Conservation (phyloP, 2,329 filamentous ascomycete genomes). For the Diaporthe capsici region DNA sequence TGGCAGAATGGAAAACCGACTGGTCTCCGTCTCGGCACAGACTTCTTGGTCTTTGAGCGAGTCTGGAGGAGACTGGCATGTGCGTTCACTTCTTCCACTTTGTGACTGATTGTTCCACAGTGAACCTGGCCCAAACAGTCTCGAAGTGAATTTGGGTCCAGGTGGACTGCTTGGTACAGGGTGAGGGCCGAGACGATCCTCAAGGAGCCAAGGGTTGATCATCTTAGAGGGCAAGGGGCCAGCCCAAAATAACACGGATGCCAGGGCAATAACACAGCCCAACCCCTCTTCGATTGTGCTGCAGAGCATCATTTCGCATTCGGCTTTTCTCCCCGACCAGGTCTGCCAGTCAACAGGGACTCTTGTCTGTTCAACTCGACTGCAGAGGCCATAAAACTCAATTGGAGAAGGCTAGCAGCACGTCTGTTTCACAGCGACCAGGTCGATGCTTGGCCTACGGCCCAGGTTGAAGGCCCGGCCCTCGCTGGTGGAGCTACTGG, state of each 20-base stretch:
- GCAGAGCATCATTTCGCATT: conserved; percentile 15
- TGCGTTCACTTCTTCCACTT: too few relatives aligned
- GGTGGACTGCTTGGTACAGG: background rate
- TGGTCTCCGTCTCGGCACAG: background rate
- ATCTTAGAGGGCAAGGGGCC: conserved; percentile 22
- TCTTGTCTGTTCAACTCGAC: conserved; percentile 7
- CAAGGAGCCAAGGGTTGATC: conserved; percentile 25
- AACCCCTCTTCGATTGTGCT: conserved; percentile 18
- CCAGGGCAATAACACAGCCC: conserved; percentile 26
- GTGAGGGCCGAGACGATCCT: conserved; percentile 30
- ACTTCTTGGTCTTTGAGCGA: background rate
- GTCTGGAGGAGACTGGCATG: background rate
- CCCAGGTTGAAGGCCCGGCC: conserved; percentile 66
- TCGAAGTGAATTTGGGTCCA: conserved; percentile 10
- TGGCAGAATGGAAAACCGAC: background rate
- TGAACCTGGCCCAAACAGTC: background rate
- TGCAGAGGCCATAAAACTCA: background rate
- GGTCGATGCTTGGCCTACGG: conserved; percentile 65
- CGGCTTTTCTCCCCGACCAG: conserved; percentile 12
- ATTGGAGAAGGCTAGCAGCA: conserved; percentile 9
- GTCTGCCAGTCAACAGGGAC: background rate
- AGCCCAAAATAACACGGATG: conserved; percentile 29
- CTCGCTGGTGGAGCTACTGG: conserved; percentile 66
- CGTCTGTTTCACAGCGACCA: conserved; percentile 21
- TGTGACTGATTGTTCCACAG: background rate